Evolutionary conservation across 129 eudicot genomes (phyloP), one percentile per base, ranked within the genome.

Genomic region (Tagetes patula): DNA sequence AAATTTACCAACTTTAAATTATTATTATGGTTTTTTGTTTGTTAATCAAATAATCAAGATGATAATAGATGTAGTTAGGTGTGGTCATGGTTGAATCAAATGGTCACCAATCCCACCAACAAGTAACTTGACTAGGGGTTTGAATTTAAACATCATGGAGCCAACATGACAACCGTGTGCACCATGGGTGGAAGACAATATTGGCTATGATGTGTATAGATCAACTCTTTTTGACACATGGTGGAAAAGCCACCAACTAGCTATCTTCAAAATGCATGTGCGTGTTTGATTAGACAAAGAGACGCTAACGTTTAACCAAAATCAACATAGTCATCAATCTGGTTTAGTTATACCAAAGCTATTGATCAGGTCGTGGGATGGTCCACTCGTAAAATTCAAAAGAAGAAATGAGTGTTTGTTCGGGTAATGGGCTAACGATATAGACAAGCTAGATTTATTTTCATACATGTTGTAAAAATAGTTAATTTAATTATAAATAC

Each of bases 181-280:
- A 70, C 75, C 75, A 70, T 39, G 65, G 65, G 75, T 70, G 75
- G 75, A 70, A 70, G 75, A 70, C 75, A 70, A 39, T 46, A 42
- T 3, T 50, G 52, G 5, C 39, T 39, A 70, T 50, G 9, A 50
- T 52, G 74, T 54, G 52, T 70, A 0, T 46, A 46, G 13, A 8
- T 2, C n/a, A 10, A 8, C 3, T 2, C n/a, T 27, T 54, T 70
- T 36, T 4, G 40, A 5, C 65, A 70, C 65, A 53, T 20, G 53
- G 65, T 40, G 52, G 65, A 70, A 39, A 70, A 53, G 63, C 20
- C 50, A 53, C 65, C 12, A 38, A 53, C 54, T 50, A 58, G 43
- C 46, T 53, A 54, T 70, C 65, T 3, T 54, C 48, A 53, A 39
- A 70, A 10, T 70, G 39, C 8, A 36, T 50, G 61, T 49, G 61